A percentile compares a stretch with the other conserved stretches of the same genome.
phyloP scores from a whole-genome alignment of 2,329 filamentous ascomycete genomes.

The Pseudomassariella vexata region DNA sequence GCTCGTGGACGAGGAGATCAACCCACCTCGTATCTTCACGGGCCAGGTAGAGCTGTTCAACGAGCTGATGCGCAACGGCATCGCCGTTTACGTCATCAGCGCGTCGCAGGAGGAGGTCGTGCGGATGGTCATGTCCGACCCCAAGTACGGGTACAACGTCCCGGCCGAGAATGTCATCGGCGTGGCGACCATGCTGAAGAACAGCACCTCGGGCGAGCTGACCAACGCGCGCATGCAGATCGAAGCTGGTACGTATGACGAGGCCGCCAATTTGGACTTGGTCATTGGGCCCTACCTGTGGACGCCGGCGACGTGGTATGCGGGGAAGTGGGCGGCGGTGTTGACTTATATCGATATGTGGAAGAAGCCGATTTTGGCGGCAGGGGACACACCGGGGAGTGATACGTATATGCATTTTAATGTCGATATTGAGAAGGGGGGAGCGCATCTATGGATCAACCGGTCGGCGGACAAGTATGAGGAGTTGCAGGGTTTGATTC shows the following conservation, averaged over 20 bases:
- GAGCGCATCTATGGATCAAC: slow-evolving; percentile 36
- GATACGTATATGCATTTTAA: slow-evolving; percentile 40
- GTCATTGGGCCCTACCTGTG: slow-evolving; percentile 34
- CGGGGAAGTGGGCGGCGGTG: slow-evolving; percentile 37
- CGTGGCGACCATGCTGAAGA: slow-evolving; percentile 30
- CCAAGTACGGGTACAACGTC: slow-evolving; percentile 39
- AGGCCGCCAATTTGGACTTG: slow-evolving; percentile 30
- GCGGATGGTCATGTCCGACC: slow-evolving; percentile 38
- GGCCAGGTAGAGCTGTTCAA: slow-evolving; percentile 38
- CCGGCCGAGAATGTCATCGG: slow-evolving; percentile 37
- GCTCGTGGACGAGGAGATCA: slow-evolving; percentile 21
- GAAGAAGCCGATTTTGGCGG: slow-evolving; percentile 35
- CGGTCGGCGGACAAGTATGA: slow-evolving; percentile 27
- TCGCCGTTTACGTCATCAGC: slow-evolving; percentile 36
- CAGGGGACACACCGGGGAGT: slow-evolving; percentile 35
- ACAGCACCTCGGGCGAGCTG: slow-evolving; percentile 19
- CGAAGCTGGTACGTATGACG: slow-evolving; percentile 26
- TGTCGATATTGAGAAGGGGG: slow-evolving; percentile 33
- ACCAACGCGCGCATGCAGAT: slow-evolving; percentile 35
- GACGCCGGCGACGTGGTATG: slow-evolving; percentile 37
- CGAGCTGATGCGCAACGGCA: slow-evolving; percentile 34
- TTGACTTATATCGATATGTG: slow-evolving; percentile 35
- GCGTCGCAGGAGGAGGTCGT: slow-evolving; percentile 38
- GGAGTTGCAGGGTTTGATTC: slow-evolving; percentile 31
- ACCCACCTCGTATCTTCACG: slow-evolving; percentile 29